Conservation (phyloP, 441 rosid genomes). For the Cnidoscolus chayamansa region DNA sequence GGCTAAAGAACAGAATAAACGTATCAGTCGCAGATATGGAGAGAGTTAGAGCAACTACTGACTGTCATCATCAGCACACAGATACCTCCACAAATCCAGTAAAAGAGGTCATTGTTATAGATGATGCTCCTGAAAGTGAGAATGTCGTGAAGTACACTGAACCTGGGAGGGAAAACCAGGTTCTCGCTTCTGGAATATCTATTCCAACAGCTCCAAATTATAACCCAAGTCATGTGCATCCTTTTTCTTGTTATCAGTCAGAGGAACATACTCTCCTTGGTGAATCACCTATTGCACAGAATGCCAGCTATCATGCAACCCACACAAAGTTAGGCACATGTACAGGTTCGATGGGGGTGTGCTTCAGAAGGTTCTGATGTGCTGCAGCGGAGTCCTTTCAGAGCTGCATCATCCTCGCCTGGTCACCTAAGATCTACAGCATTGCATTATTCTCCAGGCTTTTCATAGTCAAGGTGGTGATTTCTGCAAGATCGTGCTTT, state of each 20-base stretch:
- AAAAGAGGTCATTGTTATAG: slow-evolving; percentile 54
- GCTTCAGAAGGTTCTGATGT: slow-evolving; percentile 37
- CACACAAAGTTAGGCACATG: slow-evolving; percentile 33
- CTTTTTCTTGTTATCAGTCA: slow-evolving; percentile 33
- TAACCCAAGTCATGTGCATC: slow-evolving; percentile 21
- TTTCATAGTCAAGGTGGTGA: slow-evolving; percentile 27
- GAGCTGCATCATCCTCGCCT: slow-evolving; percentile 33
- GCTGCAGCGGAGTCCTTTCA: slow-evolving; percentile 35
- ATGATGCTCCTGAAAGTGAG: slow-evolving; percentile 48
- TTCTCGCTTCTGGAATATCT: slow-evolving; percentile 29
- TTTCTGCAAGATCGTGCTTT: background rate
- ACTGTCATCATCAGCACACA: slow-evolving; percentile 19
- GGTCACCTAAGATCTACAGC: slow-evolving; percentile 30
- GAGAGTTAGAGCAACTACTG: slow-evolving; percentile 24
- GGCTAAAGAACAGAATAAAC: slow-evolving; percentile 25
- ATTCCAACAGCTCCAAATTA: slow-evolving; percentile 25
- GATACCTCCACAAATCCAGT: slow-evolving; percentile 25
- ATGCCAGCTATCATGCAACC: slow-evolving; percentile 24
- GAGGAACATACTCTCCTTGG: slow-evolving; percentile 28
- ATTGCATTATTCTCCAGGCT: slow-evolving; percentile 36
- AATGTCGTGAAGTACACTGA: slow-evolving; percentile 22
- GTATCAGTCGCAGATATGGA: slow-evolving; percentile 21
- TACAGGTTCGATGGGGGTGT: slow-evolving; percentile 39
- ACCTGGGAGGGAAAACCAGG: slow-evolving; percentile 29
- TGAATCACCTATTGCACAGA: slow-evolving; percentile 22